Conservation (phyloP, 2,329 filamentous ascomycete genomes). For the Penicillium sp. region DNA sequence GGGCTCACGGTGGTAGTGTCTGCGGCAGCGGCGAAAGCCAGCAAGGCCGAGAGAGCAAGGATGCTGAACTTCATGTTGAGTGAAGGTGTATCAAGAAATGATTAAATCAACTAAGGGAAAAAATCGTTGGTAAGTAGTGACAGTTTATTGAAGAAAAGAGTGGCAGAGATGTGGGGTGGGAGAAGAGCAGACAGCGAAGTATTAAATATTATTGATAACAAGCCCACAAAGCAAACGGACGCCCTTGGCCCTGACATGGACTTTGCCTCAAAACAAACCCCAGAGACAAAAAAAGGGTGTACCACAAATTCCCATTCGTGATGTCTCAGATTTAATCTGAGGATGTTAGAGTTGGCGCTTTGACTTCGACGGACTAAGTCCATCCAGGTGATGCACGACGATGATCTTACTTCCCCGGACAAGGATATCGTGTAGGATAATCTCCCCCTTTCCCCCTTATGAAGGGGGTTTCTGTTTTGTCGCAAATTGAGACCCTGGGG, state of each 20-base stretch:
- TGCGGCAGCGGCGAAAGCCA: slow-evolving; percentile 45
- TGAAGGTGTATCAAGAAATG: slow-evolving; percentile 9
- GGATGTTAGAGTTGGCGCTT: neutral
- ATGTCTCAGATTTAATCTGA: slow-evolving; percentile 17
- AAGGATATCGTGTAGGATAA: neutral
- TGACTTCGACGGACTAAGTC: neutral
- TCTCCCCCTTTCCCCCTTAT: neutral
- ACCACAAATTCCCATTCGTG: slow-evolving; percentile 13
- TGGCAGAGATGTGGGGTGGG: neutral
- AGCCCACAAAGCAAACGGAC: neutral
- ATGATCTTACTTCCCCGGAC: slow-evolving; percentile 6
- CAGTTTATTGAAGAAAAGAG: neutral
- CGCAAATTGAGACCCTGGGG: neutral
- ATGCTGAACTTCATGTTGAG: slow-evolving; percentile 44
- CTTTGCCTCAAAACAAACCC: slow-evolving; percentile 2
- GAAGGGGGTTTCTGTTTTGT: neutral
- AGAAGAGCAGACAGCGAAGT: neutral
- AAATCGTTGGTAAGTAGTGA: neutral
- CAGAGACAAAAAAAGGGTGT: slow-evolving; percentile 3
- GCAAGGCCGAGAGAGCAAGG: slow-evolving; percentile 47
- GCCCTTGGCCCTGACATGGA: neutral
- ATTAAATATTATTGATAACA: slow-evolving; percentile 8
- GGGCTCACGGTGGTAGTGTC: slow-evolving; percentile 27
- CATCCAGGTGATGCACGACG: neutral
- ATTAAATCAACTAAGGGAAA: slow-evolving; percentile 13